phyloP scores from a whole-genome alignment of 805 yeast species.

The Candida fluviatilis region DNA sequence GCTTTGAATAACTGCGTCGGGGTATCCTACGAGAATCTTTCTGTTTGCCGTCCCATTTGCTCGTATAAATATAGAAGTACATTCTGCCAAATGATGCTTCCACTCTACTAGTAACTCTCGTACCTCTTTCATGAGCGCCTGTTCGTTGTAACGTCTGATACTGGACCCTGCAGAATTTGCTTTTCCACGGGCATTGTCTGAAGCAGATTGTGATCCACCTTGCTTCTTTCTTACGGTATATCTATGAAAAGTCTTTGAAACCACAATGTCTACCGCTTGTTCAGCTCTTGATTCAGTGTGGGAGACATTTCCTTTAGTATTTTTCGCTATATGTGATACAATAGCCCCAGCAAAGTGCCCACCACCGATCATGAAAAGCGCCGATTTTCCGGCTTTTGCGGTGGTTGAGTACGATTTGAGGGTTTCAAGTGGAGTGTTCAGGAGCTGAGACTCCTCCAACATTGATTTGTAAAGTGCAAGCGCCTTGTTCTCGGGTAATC shows the following conservation, averaged over 20 bases:
- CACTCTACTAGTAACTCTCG: constrained; percentile 62
- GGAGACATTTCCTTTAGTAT: constrained; percentile 49
- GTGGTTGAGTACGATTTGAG: constrained; percentile 34
- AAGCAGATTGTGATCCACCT: constrained; percentile 94
- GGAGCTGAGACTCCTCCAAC: constrained; percentile 40
- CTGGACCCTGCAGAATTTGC: constrained; percentile 95
- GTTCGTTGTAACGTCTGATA: constrained; percentile 85
- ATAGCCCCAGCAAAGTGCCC: constrained; percentile 98
- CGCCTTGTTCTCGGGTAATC: constrained; percentile 43
- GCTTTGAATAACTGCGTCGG: constrained; percentile 47
- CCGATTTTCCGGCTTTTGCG: constrained; percentile 43
- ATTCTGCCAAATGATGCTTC: constrained; percentile 54
- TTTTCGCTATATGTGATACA: constrained; percentile 62
- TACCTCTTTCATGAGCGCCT: constrained; percentile 75
- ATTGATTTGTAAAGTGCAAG: constrained; percentile 68
- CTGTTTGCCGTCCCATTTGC: constrained; percentile 74
- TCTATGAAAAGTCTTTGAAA: constrained; percentile 85
- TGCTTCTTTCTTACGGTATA: constrained; percentile 96
- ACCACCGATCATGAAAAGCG: constrained; percentile 91
- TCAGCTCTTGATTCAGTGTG: constrained; percentile 46
- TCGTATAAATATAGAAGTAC: constrained; percentile 70
- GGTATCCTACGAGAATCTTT: constrained; percentile 63
- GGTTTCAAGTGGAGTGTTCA: constrained; percentile 43
- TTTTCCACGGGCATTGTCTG: constrained; percentile 88
- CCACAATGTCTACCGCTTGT: constrained; percentile 62